Percentiles rank a stretch among this genome's conserved stretches.
phyloP scores from a whole-genome alignment of 352 stramenopile genomes.

The Thraustochytrium striatum region DNA sequence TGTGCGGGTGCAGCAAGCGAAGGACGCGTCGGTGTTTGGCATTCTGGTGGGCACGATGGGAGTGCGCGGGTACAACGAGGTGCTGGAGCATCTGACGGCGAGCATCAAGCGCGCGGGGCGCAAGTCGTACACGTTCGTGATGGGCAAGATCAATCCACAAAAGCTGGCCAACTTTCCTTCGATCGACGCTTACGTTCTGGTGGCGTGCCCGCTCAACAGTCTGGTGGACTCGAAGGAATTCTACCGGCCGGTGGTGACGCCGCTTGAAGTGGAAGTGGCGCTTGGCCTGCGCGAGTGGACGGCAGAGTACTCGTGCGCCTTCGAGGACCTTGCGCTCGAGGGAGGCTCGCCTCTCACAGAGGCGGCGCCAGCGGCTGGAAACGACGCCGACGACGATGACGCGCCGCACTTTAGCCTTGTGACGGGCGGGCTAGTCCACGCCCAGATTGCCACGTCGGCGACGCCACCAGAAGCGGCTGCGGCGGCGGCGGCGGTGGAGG shows the following conservation, averaged over 20 bases:
- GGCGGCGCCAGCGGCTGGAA: slow-evolving; percentile 60
- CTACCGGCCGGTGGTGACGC: slow-evolving; percentile 86
- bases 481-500: neutral
- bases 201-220: slow-evolving; percentile 89
- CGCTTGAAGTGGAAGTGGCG: slow-evolving; percentile 86
- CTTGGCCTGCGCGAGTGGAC: slow-evolving; percentile 81
- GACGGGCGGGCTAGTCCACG: slow-evolving; percentile 67
- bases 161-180: slow-evolving; percentile 96
- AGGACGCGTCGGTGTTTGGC: slow-evolving; percentile 86
- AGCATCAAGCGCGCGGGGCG: slow-evolving; percentile 82
- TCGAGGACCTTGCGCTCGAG: slow-evolving; percentile 66
- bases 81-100: slow-evolving; percentile 77
- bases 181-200: slow-evolving; percentile 87
- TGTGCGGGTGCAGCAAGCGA: slow-evolving; percentile 78
- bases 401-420: slow-evolving; percentile 74
- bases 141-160: slow-evolving; percentile 92
- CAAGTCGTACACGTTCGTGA: slow-evolving; percentile 91
- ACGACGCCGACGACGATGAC: slow-evolving; percentile 57
- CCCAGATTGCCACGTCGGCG: slow-evolving; percentile 48
- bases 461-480: slow-evolving; percentile 49
- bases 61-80: slow-evolving; percentile 80
- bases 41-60: slow-evolving; percentile 92
- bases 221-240: slow-evolving; percentile 85
- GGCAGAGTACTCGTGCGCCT: slow-evolving; percentile 73
- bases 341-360: no score